phyloP scores from a whole-genome alignment of 2,329 filamentous ascomycete genomes.

The Dryadomyces quercivorus region DNA sequence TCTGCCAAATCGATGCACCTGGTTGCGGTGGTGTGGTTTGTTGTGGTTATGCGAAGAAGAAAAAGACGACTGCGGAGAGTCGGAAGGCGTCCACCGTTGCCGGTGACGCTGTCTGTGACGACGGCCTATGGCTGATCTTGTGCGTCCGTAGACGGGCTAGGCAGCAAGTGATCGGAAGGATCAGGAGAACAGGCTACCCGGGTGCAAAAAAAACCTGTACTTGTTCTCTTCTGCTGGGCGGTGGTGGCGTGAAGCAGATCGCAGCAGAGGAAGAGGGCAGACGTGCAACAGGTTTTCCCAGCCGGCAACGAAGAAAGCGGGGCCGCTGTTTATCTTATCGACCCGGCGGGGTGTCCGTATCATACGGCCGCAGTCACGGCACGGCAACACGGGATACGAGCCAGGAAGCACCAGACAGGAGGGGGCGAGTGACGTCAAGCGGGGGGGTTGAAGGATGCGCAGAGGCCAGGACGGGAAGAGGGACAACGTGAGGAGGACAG shows the following conservation, averaged over 20 bases:
- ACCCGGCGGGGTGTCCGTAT: neutral
- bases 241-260: neutral
- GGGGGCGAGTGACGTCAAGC: neutral
- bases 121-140: constrained; percentile 9
- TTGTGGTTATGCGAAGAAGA: neutral
- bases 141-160: neutral
- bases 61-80: neutral
- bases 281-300: neutral
- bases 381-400: neutral
- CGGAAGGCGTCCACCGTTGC: neutral
- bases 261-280: neutral
- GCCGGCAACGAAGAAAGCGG: neutral
- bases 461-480: too few species aligned
- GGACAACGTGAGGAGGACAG: too few species aligned
- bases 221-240: neutral
- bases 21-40: neutral
- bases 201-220: too few species aligned
- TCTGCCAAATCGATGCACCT: constrained; percentile 20
- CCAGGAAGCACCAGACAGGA: neutral
- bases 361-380: neutral
- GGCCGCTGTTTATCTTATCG: neutral
- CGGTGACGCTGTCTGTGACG: constrained; percentile 9
- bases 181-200: too few species aligned
- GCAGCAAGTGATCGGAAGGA: neutral
- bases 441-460: too few species aligned